These are phyloP conservation scores for Ilyonectria destructans DNA, from an alignment of 2,329 filamentous ascomycete genomes.

Conservation along the genomic window DNA sequence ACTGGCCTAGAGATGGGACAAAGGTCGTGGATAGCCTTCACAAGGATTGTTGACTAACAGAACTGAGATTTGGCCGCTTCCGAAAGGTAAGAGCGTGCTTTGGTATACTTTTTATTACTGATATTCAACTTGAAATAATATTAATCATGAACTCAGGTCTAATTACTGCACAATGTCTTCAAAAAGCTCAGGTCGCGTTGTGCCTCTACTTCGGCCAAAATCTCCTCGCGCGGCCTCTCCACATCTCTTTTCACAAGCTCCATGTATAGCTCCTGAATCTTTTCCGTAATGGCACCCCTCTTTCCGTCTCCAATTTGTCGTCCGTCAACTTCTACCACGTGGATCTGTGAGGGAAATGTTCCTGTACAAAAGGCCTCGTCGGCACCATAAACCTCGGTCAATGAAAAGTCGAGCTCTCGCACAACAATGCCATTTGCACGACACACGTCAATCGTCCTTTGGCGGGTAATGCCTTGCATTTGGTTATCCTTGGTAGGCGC, in stretches of 20 bases:
- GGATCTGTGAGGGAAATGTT: constrained; percentile 50
- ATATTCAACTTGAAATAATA: too few species aligned
- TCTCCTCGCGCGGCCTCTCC: constrained; percentile 40
- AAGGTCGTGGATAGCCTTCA: too few species aligned
- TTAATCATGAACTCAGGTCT: too few species aligned
- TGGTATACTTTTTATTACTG: too few species aligned
- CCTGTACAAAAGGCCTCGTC: constrained; percentile 53
- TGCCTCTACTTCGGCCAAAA: constrained; percentile 44
- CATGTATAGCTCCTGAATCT: constrained; percentile 45
- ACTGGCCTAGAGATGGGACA: too few species aligned
- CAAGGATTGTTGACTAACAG: too few species aligned
- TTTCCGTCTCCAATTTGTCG: constrained; percentile 45
- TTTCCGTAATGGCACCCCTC: constrained; percentile 43
- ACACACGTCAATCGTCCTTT: constrained; percentile 52
- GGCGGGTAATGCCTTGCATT: constrained; percentile 53
- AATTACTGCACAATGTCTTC: not conserved
- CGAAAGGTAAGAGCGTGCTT: too few species aligned
- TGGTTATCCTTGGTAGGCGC: constrained; percentile 52
- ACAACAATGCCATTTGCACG: constrained; percentile 46
- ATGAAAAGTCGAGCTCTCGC: constrained; percentile 49
- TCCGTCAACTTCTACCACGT: constrained; percentile 47
- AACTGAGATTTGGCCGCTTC: too few species aligned
- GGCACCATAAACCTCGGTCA: constrained; percentile 52
- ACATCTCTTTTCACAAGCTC: constrained; percentile 44
- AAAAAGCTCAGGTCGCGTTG: constrained; percentile 42